Percentiles rank a stretch among this genome's conserved stretches.
These are phyloP conservation scores for Thermothielavioides terrestris DNA, from an alignment of 495 filamentous ascomycete species.

Conservation along the genomic window DNA sequence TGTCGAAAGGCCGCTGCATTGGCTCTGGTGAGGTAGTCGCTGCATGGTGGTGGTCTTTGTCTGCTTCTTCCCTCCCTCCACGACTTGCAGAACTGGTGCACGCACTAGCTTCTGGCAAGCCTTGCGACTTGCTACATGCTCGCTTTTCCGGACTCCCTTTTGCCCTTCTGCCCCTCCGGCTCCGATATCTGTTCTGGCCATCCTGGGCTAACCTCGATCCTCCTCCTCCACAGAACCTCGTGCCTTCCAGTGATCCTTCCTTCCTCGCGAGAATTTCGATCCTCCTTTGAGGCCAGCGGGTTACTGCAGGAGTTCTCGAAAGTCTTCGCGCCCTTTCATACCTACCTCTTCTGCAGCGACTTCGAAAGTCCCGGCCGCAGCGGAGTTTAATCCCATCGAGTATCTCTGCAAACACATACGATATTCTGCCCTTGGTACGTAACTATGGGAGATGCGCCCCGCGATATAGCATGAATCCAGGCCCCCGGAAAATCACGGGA, in stretches of 20 bases:
- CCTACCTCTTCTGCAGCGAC: slow-evolving; percentile 34
- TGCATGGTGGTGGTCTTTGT: neutral
- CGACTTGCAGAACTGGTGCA: neutral
- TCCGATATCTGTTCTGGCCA: neutral
- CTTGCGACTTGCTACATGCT: neutral
- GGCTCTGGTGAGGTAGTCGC: neutral
- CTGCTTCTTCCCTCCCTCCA: neutral
- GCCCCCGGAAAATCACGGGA: slow-evolving; percentile 21
- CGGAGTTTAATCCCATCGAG: slow-evolving; percentile 16
- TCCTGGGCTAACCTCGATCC: slow-evolving; percentile 20
- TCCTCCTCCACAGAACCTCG: slow-evolving; percentile 18
- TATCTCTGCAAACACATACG: slow-evolving; percentile 5
- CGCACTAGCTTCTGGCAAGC: neutral
- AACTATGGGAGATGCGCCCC: neutral
- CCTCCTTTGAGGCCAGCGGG: slow-evolving; percentile 89
- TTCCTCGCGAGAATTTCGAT: slow-evolving; percentile 34
- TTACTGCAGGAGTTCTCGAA: slow-evolving; percentile 71
- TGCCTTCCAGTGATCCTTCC: slow-evolving; percentile 18
- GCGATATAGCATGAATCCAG: slow-evolving; percentile 13
- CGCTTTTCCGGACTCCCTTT: neutral
- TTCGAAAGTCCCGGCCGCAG: slow-evolving; percentile 28
- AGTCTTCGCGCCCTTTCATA: slow-evolving; percentile 27
- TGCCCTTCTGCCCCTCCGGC: neutral
- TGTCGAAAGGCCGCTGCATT: neutral
- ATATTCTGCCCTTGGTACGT: slow-evolving; percentile 11